Base-by-base conservation (phyloP, 192 early-diverging fungal species). In the Umbelopsis isabellina region DNA sequence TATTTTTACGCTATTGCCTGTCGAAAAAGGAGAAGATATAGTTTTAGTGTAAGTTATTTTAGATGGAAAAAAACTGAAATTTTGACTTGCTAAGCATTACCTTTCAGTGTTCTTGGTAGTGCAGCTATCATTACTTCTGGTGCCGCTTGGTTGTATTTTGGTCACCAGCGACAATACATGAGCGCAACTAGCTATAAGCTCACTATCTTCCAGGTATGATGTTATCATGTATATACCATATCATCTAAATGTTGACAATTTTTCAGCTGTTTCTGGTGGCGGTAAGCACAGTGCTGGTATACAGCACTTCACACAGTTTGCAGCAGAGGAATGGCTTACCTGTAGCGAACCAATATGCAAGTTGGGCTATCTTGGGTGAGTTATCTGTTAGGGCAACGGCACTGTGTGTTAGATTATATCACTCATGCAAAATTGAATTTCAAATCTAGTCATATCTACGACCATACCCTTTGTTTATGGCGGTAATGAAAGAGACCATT, bases 1-100 rank as follows among this genome's bases (percentile, higher is more conserved):
- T 68, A 76, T 92, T 16, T 98, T 98, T 74, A 94, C 93, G 1
- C 73, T 97, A 65, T 83, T 98, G 37, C 94, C 95, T 0, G 95
- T 96, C 15, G 96, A 97, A 66, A 90, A 87, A 73, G 89, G 87
- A 50, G 92, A 93, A 69, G 86, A 92, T 68, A 72, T 91, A 49
- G 68, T 72, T 4, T 78, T 94, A 27, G 91, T 95, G 86, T 87
- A 80, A 79, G 79, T 64, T 64, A 61, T 35, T 4, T 21, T 37
- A 22, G 45, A 27, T 58, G 16, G 37, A 44, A 5, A 16, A 23
- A 0, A n/a, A n/a, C 50, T 10, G 13, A 25, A 12, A 18, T 69
- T 47, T 23, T 27, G 21, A 1, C 22, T 37, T 27, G 18, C 41
- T 71, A 27, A 51, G 35, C 51, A 35, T 20, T 16, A n/a, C 51